Evolutionary conservation across 2,329 filamentous ascomycete species (phyloP).

Genomic region (Immersiporthe knoxdaviesiana): DNA sequence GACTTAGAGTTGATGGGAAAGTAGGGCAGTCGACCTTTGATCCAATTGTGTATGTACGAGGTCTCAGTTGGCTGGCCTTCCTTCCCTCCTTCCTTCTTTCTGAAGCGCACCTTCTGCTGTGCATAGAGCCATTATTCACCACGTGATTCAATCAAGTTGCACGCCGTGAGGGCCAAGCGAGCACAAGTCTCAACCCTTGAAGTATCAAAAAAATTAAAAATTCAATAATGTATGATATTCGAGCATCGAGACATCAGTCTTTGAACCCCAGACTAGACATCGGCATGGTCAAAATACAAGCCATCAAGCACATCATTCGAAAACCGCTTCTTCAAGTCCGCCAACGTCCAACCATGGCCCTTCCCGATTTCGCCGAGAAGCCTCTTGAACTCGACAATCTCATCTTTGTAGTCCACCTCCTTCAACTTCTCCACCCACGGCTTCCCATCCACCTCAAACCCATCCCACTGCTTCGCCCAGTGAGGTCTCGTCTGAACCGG

Average conservation of each 20-base stretch:
- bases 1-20: neutral
- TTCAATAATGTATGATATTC: neutral
- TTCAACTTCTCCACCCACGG: conserved; percentile 40
- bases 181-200: no score
- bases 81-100: no score
- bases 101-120: no score
- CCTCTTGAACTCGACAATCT: conserved; percentile 43
- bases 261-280: neutral
- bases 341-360: conserved; percentile 44
- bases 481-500: conserved; percentile 46
- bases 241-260: neutral
- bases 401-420: conserved; percentile 43
- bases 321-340: conserved; percentile 43
- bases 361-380: conserved; percentile 42
- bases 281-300: conserved; percentile 26
- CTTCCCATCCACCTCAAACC: conserved; percentile 38
- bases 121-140: no score
- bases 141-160: no score
- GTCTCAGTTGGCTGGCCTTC: no score
- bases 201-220: no score
- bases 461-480: conserved; percentile 52
- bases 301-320: conserved; percentile 47
- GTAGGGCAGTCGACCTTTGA: neutral
- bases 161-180: no score
- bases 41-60: no score